These are phyloP conservation scores for Uncinocarpus reesii DNA, from an alignment of 2,329 filamentous ascomycete genomes.

Conservation along the genomic window DNA sequence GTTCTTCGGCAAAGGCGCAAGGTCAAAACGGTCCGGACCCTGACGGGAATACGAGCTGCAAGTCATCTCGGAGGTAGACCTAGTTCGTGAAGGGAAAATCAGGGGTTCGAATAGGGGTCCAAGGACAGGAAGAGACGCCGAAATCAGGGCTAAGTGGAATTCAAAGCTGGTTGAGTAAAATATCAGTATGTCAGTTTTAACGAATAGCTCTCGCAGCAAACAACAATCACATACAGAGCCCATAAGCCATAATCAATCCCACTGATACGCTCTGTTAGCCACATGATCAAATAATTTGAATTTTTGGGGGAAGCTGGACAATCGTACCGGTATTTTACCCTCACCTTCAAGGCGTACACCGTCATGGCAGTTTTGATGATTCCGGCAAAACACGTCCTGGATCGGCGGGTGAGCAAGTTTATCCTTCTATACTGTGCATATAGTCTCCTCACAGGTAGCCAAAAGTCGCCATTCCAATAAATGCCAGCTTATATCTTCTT, in stretches of 20 bases:
- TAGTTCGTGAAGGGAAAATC: constrained; percentile 5
- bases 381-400: constrained; percentile 33
- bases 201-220: not conserved
- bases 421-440: not conserved
- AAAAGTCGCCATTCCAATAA: constrained; percentile 35
- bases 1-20: not conserved
- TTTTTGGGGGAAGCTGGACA: not conserved
- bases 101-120: constrained; percentile 28
- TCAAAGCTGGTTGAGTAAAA: constrained; percentile 28
- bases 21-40: not conserved
- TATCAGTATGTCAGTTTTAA: not conserved
- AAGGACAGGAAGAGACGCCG: constrained; percentile 33
- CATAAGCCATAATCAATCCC: constrained; percentile 17
- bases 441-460: constrained; percentile 32
- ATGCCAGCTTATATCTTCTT: constrained; percentile 30
- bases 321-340: constrained; percentile 29
- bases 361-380: constrained; percentile 34
- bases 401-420: not conserved
- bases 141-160: constrained; percentile 34
- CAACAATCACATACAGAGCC: constrained; percentile 17
- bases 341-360: constrained; percentile 25
- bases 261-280: constrained; percentile 12
- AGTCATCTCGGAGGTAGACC: not conserved
- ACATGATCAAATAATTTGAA: too few relatives aligned
- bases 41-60: not conserved